Conservation (phyloP, 768 basidiomycete species). For the Podaxis pistillaris region DNA sequence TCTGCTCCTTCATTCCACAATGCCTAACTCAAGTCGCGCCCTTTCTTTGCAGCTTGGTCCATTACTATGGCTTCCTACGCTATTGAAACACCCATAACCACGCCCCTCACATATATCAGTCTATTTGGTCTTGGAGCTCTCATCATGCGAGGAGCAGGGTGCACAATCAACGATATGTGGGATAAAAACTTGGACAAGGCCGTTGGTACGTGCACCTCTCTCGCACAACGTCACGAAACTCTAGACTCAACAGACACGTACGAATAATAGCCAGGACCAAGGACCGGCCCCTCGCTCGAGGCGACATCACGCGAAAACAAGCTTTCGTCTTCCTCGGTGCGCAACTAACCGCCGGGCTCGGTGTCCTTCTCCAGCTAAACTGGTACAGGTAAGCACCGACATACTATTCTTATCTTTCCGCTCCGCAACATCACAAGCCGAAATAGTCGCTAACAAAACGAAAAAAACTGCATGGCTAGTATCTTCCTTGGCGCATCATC, state of each 20-base stretch:
- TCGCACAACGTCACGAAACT: not conserved
- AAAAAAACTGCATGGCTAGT: slow-evolving; percentile 38
- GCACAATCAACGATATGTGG: slow-evolving; percentile 99
- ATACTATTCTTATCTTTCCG: not conserved
- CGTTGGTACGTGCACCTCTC: slow-evolving; percentile 59
- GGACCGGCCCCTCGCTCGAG: slow-evolving; percentile 81
- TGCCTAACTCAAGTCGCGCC: slow-evolving; percentile 3
- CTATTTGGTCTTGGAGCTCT: slow-evolving; percentile 90
- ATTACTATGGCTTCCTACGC: slow-evolving; percentile 96
- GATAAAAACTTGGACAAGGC: slow-evolving; percentile 88
- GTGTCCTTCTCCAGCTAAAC: slow-evolving; percentile 86
- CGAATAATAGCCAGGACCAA: slow-evolving; percentile 73
- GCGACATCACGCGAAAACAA: slow-evolving; percentile 72
- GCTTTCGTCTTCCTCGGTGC: slow-evolving; percentile 79
- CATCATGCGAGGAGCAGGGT: slow-evolving; percentile 97
- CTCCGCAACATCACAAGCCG: not conserved
- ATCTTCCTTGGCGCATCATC: slow-evolving; percentile 92
- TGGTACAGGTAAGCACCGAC: slow-evolving; percentile 78
- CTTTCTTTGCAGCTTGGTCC: slow-evolving; percentile 78
- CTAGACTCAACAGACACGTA: not conserved
- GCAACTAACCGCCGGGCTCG: slow-evolving; percentile 82
- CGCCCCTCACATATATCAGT: slow-evolving; percentile 71
- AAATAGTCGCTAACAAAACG: not conserved
- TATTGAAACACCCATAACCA: slow-evolving; percentile 59
- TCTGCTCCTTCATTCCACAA: slow-evolving; percentile 18